Evolutionary conservation across 2,329 filamentous ascomycete species (phyloP).

Genomic region (Malbranchea zuffiana): DNA sequence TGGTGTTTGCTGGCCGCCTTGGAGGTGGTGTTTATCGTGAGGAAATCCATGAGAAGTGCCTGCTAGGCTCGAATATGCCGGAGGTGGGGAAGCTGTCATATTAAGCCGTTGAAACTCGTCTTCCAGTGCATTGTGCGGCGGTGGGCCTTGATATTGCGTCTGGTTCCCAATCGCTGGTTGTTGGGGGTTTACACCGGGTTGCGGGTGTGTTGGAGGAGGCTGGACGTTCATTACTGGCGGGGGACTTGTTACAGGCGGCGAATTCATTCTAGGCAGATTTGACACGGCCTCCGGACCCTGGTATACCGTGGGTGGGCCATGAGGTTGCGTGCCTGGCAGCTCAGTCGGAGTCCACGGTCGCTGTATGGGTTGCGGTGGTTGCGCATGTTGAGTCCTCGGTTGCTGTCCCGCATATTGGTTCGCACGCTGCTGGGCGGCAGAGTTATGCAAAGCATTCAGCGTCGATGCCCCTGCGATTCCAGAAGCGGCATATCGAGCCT

Average conservation of each 20-base stretch:
- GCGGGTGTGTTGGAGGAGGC: conserved; percentile 34
- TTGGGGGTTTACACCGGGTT: conserved; percentile 22
- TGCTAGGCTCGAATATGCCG: conserved; percentile 79
- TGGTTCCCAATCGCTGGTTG: conserved; percentile 16
- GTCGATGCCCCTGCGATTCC: conserved; percentile 81
- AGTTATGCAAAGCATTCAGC: conserved; percentile 67
- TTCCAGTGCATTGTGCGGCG: conserved; percentile 58
- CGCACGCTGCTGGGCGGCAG: conserved; percentile 67
- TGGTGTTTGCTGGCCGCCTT: conserved; percentile 17
- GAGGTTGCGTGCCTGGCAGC: conserved; percentile 69
- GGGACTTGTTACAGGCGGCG: conserved; percentile 1
- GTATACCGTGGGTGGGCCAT: conserved; percentile 83
- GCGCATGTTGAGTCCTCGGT: conserved; percentile 23
- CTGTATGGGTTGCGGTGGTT: conserved; percentile 25
- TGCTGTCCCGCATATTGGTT: conserved; percentile 60
- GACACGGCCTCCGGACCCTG: conserved; percentile 66
- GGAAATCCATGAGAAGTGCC: conserved; percentile 49
- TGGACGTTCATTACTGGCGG: conserved; percentile 25
- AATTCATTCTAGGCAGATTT: conserved; percentile 24
- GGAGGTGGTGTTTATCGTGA: conserved; percentile 56
- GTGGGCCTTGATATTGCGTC: conserved; percentile 20
- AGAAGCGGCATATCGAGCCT: conserved; percentile 80
- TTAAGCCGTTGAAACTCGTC: conserved; percentile 78
- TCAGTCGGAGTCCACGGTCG: conserved; percentile 96
- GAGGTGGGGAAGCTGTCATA: conserved; percentile 71